These are phyloP conservation scores for Suillus cothurnatus DNA, from an alignment of 768 basidiomycete species.

Conservation along the genomic window DNA sequence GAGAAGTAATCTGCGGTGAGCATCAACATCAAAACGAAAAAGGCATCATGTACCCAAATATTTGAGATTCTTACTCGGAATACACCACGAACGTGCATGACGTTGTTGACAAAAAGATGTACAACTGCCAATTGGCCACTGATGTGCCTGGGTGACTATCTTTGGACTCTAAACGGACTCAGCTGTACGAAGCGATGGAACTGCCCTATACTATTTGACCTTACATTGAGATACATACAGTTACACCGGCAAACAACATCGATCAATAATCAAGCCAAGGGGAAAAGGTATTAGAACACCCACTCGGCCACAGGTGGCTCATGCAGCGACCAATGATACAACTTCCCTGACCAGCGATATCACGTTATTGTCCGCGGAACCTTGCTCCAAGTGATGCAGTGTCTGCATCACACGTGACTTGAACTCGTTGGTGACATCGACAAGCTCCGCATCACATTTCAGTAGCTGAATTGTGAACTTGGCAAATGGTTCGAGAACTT, in stretches of 20 bases:
- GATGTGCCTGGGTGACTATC: background rate
- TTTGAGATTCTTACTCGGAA: background rate
- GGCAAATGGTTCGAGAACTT: constrained; percentile 5
- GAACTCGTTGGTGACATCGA: constrained; percentile 7
- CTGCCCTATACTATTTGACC: background rate
- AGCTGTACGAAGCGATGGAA: background rate
- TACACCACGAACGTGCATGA: background rate
- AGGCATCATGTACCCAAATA: background rate
- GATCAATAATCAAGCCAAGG: background rate
- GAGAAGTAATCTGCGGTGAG: background rate
- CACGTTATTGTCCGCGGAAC: background rate
- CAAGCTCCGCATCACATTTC: background rate
- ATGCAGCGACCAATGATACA: background rate
- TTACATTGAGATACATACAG: background rate
- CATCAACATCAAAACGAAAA: background rate
- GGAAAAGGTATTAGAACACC: background rate
- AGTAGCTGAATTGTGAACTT: constrained; percentile 7
- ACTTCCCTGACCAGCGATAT: background rate
- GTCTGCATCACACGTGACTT: constrained; percentile 5
- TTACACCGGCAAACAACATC: background rate
- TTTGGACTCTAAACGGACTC: background rate
- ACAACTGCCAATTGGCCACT: background rate
- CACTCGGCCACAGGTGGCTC: background rate
- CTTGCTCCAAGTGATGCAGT: constrained; percentile 1
- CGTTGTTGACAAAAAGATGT: background rate